Percentiles rank a stretch among this genome's conserved stretches.
Conservation (phyloP, 352 stramenopile species). For the Phytophthora chlamydospora region DNA sequence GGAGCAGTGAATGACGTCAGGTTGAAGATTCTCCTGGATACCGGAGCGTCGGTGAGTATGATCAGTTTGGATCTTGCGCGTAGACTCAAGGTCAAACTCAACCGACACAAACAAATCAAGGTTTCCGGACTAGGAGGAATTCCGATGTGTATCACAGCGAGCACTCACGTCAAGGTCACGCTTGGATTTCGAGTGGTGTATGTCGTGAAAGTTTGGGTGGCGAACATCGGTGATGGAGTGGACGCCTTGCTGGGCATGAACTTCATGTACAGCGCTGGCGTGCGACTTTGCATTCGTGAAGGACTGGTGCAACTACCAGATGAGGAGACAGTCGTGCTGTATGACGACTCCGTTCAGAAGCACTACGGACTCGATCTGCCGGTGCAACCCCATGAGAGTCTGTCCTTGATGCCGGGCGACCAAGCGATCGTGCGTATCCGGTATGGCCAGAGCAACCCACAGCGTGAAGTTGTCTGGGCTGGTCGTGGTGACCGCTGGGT, state of each 20-base stretch:
- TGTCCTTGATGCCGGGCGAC: neutral
- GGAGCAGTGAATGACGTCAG: neutral
- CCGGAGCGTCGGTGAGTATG: slow-evolving; percentile 15
- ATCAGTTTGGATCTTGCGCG: slow-evolving; percentile 21
- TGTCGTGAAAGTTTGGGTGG: slow-evolving; percentile 18
- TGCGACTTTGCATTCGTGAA: slow-evolving; percentile 13
- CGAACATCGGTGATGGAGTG: slow-evolving; percentile 29
- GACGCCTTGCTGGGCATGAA: slow-evolving; percentile 34
- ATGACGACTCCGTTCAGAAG: neutral
- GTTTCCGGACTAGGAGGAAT: slow-evolving; percentile 17
- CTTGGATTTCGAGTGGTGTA: slow-evolving; percentile 24
- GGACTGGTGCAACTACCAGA: neutral
- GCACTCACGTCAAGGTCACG: slow-evolving; percentile 29
- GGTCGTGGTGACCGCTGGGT: slow-evolving; percentile 1
- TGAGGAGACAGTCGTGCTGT: neutral
- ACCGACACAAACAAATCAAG: neutral
- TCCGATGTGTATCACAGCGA: slow-evolving; percentile 11
- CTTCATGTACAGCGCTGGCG: slow-evolving; percentile 30
- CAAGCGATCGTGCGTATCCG: neutral
- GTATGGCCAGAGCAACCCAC: neutral
- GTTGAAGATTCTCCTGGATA: slow-evolving; percentile 9
- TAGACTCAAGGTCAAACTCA: slow-evolving; percentile 23
- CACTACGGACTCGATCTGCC: neutral
- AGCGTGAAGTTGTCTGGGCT: neutral
- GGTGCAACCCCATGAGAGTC: neutral